Conservation (phyloP, 1,284 basidiomycete species). For the Marasmius oreades region DNA sequence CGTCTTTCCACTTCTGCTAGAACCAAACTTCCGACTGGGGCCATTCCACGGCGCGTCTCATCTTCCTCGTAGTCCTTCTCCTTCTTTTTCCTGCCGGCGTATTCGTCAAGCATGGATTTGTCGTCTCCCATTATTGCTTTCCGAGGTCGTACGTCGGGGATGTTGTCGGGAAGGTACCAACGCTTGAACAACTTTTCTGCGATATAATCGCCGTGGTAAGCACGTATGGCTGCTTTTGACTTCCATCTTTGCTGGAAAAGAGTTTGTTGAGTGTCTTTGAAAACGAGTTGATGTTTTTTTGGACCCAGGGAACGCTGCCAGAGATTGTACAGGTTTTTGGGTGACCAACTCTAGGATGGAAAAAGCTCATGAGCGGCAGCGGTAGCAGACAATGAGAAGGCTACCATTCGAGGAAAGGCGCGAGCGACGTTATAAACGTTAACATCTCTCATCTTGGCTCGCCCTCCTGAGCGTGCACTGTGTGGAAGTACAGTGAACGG, state of each 20-base stretch:
- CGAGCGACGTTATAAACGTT: constrained; percentile 39
- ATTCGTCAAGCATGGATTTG: constrained; percentile 45
- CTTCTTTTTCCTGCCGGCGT: constrained; percentile 50
- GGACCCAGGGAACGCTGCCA: constrained; percentile 61
- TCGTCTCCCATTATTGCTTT: constrained; percentile 39
- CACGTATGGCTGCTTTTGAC: constrained; percentile 86
- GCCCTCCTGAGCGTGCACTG: too few relatives aligned
- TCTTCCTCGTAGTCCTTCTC: constrained; percentile 48
- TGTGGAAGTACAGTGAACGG: too few relatives aligned
- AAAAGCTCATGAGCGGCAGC: constrained; percentile 11
- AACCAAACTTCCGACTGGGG: constrained; percentile 89
- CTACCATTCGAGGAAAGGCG: constrained; percentile 49
- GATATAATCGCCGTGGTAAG: constrained; percentile 96
- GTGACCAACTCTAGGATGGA: constrained; percentile 80
- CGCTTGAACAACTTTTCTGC: constrained; percentile 92
- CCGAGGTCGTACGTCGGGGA: constrained; percentile 82
- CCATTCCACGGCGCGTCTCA: constrained; percentile 59
- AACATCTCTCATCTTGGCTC: constrained; percentile 38
- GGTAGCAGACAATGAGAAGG: constrained; percentile 1
- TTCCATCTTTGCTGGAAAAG: constrained; percentile 94
- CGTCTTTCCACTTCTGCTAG: constrained; percentile 90
- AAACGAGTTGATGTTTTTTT: constrained; percentile 45
- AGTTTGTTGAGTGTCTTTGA: constrained; percentile 56
- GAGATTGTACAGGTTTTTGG: constrained; percentile 77
- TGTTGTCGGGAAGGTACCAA: constrained; percentile 86